Percentiles rank a stretch among this genome's conserved stretches.
phyloP scores from a whole-genome alignment of 495 filamentous ascomycete species.

The Aspergillus mulundensis region DNA sequence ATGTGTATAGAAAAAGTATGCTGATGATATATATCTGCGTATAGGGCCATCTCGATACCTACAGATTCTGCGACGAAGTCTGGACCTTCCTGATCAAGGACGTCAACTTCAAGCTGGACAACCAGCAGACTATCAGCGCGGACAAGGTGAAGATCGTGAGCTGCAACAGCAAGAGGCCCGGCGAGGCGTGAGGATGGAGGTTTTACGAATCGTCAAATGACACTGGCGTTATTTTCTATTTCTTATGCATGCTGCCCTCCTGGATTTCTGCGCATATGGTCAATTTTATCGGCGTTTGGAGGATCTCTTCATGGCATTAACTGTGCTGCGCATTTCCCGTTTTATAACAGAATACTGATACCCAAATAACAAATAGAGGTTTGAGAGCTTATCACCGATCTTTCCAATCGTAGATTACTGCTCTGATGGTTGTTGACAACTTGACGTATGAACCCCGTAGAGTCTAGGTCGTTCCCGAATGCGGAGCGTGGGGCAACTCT shows the following conservation, averaged over 20 bases:
- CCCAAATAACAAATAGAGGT: slow-evolving; percentile 6
- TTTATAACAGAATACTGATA: not conserved
- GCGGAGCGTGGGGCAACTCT: slow-evolving; percentile 3
- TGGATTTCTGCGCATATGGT: slow-evolving; percentile 2
- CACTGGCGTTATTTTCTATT: not conserved
- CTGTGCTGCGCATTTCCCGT: slow-evolving; percentile 2
- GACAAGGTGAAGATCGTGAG: slow-evolving; percentile 97
- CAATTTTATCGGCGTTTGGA: slow-evolving; percentile 7
- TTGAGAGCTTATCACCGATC: not conserved
- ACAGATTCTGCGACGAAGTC: slow-evolving; percentile 99
- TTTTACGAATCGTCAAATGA: not conserved
- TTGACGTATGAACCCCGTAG: not conserved
- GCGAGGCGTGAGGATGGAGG: slow-evolving; percentile 47
- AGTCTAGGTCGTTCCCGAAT: not conserved
- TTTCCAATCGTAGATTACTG: no score
- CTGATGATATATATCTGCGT: slow-evolving; percentile 16
- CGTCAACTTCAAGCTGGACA: slow-evolving; percentile 94
- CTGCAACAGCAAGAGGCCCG: slow-evolving; percentile 83
- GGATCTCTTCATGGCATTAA: slow-evolving; percentile 3
- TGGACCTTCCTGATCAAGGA: slow-evolving; percentile 99
- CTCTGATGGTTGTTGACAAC: not conserved
- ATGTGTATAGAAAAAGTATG: not conserved
- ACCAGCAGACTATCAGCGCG: slow-evolving; percentile 57
- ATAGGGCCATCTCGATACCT: slow-evolving; percentile 95
- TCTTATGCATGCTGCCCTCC: not conserved